These are phyloP conservation scores for Flueggea neowawraea DNA, from an alignment of 441 rosid species.

Conservation along the genomic window DNA sequence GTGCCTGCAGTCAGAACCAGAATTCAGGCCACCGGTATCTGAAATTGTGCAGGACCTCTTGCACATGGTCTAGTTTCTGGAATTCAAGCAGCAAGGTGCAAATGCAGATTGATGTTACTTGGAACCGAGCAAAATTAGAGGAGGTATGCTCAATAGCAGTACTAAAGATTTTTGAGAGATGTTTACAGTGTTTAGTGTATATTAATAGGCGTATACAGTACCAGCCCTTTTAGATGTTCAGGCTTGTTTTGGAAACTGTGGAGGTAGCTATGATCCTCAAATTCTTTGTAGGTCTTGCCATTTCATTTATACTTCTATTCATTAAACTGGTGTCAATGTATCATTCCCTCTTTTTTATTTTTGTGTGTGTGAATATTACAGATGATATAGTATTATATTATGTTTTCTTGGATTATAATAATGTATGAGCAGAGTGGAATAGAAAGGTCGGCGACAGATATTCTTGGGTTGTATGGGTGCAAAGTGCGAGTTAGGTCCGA, in stretches of 20 bases:
- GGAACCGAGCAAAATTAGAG: no score
- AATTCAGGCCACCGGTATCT: slow-evolving; percentile 78
- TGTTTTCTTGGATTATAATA: not conserved
- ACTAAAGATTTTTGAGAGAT: no score
- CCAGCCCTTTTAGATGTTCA: no score
- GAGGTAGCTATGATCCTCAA: no score
- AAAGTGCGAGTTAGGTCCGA: not conserved
- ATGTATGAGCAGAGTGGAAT: not conserved
- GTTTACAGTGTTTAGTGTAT: no score
- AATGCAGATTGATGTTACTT: no score
- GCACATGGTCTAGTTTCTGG: slow-evolving; percentile 44
- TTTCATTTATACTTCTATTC: no score
- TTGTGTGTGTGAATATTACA: not conserved
- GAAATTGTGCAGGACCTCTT: slow-evolving; percentile 89
- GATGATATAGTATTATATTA: not conserved
- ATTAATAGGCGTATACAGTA: no score
- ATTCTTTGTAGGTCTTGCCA: no score
- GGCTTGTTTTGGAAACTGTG: no score
- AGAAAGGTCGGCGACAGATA: slow-evolving; percentile 11
- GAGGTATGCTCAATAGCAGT: no score
- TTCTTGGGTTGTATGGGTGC: slow-evolving; percentile 7
- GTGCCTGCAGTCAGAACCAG: slow-evolving; percentile 67
- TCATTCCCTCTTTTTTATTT: not conserved
- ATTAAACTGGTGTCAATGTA: not conserved
- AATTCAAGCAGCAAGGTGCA: no score